Percentiles rank a stretch among this genome's conserved stretches.
Evolutionary conservation across 2,329 filamentous ascomycete species (phyloP).

Genomic region (Alternaria sp.): DNA sequence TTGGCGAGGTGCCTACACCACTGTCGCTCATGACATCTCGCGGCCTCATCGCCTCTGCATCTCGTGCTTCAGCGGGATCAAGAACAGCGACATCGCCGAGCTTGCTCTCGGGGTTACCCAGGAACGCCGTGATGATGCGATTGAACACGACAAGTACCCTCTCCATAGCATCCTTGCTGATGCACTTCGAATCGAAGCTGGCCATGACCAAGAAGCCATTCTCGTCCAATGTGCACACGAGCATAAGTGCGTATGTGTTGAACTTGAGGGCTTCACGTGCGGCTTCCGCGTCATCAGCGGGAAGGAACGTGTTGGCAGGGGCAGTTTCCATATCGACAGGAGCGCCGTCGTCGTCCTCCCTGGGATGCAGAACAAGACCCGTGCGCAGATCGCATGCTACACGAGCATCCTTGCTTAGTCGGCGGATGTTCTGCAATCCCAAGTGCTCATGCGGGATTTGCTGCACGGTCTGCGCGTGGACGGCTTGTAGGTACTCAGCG

Average conservation of each 20-base stretch:
- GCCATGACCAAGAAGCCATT: constrained; percentile 65
- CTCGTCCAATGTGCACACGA: constrained; percentile 67
- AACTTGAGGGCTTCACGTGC: constrained; percentile 65
- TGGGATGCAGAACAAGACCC: constrained; percentile 48
- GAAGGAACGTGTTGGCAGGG: constrained; percentile 61
- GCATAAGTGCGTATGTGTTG: constrained; percentile 67
- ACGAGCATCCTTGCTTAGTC: constrained; percentile 42
- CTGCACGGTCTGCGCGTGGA: constrained; percentile 63
- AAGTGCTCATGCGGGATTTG: constrained; percentile 71
- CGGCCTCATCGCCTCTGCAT: constrained; percentile 34
- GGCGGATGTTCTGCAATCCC: constrained; percentile 65
- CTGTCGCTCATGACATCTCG: constrained; percentile 31
- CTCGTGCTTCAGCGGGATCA: constrained; percentile 35
- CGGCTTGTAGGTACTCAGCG: constrained; percentile 59
- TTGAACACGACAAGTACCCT: constrained; percentile 61
- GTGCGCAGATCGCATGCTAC: constrained; percentile 45
- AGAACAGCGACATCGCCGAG: constrained; percentile 38
- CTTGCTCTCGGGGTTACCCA: constrained; percentile 46
- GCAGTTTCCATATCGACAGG: constrained; percentile 22
- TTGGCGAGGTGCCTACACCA: constrained; percentile 20
- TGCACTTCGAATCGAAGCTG: constrained; percentile 68
- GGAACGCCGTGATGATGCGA: constrained; percentile 58
- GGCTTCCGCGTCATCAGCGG: constrained; percentile 62
- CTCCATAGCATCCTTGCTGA: constrained; percentile 60
- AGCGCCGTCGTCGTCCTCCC: constrained; percentile 33